Conservation (phyloP, 2,329 filamentous ascomycete genomes). For the Fusarium sacchari region DNA sequence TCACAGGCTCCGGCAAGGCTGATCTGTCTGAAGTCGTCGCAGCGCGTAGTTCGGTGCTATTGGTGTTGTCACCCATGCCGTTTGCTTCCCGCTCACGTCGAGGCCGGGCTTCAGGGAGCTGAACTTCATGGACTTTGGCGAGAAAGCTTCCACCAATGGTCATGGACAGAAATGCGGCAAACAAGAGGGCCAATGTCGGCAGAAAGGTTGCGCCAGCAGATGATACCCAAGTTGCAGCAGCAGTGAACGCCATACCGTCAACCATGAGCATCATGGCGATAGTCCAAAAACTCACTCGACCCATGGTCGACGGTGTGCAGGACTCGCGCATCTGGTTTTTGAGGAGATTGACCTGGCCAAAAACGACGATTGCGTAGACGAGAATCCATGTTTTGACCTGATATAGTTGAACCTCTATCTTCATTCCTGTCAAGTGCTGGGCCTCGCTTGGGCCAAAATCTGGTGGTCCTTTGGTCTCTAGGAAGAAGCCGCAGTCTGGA, state of each 20-base stretch:
- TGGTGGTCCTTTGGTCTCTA: constrained; percentile 72
- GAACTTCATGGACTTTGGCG: constrained; percentile 68
- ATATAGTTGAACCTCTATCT: constrained; percentile 67
- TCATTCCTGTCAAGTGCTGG: constrained; percentile 67
- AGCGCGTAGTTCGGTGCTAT: constrained; percentile 36
- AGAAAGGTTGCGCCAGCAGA: constrained; percentile 66
- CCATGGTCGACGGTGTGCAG: constrained; percentile 73
- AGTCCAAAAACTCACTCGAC: constrained; percentile 72
- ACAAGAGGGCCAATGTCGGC: constrained; percentile 64
- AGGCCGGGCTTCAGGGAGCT: constrained; percentile 64
- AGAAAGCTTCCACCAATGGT: constrained; percentile 67
- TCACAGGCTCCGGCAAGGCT: constrained; percentile 55
- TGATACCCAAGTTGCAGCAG: constrained; percentile 65
- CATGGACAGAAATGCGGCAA: constrained; percentile 64
- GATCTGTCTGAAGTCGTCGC: constrained; percentile 42
- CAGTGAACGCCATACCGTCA: constrained; percentile 68
- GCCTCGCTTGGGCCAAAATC: constrained; percentile 61
- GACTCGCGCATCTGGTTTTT: constrained; percentile 73
- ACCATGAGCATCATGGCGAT: constrained; percentile 70
- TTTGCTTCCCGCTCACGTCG: constrained; percentile 52
- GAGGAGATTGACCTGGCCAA: constrained; percentile 69
- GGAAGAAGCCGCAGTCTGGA: constrained; percentile 73
- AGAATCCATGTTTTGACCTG: constrained; percentile 69
- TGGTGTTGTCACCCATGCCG: constrained; percentile 19
- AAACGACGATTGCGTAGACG: constrained; percentile 64